A percentile compares a stretch with the other conserved stretches of the same genome.
These are phyloP conservation scores for Colletotrichum sp. DNA, from an alignment of 2,329 filamentous ascomycete genomes.

Conservation along the genomic window DNA sequence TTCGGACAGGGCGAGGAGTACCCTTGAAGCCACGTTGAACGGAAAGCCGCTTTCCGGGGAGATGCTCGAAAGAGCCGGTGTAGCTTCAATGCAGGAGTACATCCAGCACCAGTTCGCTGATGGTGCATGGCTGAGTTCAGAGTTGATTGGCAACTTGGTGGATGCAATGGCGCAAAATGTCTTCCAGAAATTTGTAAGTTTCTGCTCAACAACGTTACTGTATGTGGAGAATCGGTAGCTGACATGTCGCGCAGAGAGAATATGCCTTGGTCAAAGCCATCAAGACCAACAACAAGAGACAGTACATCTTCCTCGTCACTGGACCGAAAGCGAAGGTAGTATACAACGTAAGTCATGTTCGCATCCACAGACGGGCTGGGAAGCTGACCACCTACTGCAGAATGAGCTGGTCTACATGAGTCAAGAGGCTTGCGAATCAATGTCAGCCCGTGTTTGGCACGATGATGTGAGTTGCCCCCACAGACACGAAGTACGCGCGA, in stretches of 20 bases:
- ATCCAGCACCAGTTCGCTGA: not conserved
- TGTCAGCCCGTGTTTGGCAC: not conserved
- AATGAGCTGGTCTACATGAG: not conserved
- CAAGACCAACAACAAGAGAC: not conserved
- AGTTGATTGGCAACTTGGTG: not conserved
- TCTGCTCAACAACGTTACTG: fast-evolving
- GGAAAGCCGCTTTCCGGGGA: not conserved
- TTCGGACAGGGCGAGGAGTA: not conserved
- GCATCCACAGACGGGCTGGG: fast-evolving
- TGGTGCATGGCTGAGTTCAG: not conserved
- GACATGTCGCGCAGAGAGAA: not conserved
- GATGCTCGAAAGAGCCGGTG: not conserved
- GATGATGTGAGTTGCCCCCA: not conserved
- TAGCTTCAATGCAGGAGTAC: not conserved
- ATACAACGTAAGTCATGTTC: not conserved
- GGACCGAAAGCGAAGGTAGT: not conserved
- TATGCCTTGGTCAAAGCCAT: not conserved
- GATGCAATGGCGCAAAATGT: not conserved
- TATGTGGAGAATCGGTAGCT: not conserved
- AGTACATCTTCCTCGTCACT: not conserved
- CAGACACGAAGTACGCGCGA: not conserved
- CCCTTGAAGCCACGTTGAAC: not conserved
- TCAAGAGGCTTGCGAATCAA: not conserved
- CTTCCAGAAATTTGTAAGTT: not conserved
- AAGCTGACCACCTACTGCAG: not conserved